These are phyloP conservation scores for Erysimum cheiri DNA, from an alignment of 441 rosid genomes.

Conservation along the genomic window DNA sequence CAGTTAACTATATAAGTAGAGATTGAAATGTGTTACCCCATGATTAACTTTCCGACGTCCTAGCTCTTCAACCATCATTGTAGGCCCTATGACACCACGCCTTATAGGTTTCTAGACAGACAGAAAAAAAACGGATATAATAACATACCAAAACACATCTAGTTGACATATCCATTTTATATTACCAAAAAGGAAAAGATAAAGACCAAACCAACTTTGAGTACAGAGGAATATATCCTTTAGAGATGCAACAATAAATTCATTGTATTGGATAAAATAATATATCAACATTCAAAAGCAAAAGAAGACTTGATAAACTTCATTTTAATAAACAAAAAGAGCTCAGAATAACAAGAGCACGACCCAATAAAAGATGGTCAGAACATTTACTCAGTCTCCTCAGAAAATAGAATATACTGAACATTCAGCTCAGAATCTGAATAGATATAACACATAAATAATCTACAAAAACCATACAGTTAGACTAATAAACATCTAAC, in stretches of 20 bases:
- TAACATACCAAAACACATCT: slow-evolving; percentile 20
- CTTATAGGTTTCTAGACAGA: slow-evolving; percentile 77
- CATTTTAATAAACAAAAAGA: neutral
- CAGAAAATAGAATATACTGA: no score
- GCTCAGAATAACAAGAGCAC: slow-evolving; percentile 2
- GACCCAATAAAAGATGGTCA: slow-evolving; percentile 5
- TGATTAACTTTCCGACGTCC: slow-evolving; percentile 74
- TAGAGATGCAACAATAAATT: slow-evolving; percentile 6
- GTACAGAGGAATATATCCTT: slow-evolving; percentile 4
- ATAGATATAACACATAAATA: no score
- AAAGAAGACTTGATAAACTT: neutral
- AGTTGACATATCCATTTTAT: neutral
- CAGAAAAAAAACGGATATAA: slow-evolving; percentile 10
- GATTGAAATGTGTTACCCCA: slow-evolving; percentile 58
- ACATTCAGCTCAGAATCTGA: no score
- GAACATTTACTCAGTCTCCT: no score
- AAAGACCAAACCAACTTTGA: neutral
- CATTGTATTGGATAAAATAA: slow-evolving; percentile 2
- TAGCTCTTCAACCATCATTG: slow-evolving; percentile 82
- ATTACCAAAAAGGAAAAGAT: neutral
- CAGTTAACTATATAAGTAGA: slow-evolving; percentile 7
- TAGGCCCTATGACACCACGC: slow-evolving; percentile 83
- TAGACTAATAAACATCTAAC: neutral
- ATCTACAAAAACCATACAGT: neutral
- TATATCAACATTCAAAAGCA: neutral